Evolutionary conservation across 257 asterid species (phyloP), one percentile per base, ranked within the genome.

Genomic region (Solanum dulcamara): DNA sequence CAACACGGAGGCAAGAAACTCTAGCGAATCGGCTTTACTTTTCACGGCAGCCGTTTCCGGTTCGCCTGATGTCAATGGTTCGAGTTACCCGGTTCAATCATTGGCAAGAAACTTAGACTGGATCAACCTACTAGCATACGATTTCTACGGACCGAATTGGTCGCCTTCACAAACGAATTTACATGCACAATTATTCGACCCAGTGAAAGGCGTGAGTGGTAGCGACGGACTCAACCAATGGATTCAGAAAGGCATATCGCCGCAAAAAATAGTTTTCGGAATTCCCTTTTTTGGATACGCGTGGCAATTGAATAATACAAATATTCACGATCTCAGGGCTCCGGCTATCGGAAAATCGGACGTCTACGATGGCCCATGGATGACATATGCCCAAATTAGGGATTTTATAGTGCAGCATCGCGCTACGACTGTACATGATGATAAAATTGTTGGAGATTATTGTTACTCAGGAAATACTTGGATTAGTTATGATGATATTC

Each of bases 401-500:
- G n/a, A 64, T 64, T 64, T 64, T 64, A 64, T 64, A 64, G 35
- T 81, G 33, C 86, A 83, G 83, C 85, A 86, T 13, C 70, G 37
- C 0, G 91, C 88, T 0, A 17, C 87, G 0, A 7, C 24, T 0
- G 84, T 83, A 26, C 88, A 89, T 53, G 86, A 91, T 64, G 60
- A 71, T 10, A 87, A 89, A 4, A 17, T 84, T 14, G 92, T 88
- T 20, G 57, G 90, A 10, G 80, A 92, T 83, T 92, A 92, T 59
- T 90, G 92, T 83, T 90, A 86, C 38, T 32, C 91, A 2, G 94
- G 91, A 22, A 89, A 88, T 2, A 88, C 91, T 0, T 92, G 92
- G 94, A 90, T 92, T 4, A 91, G 94, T 1, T 92, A 83, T 30
- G 95, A 92, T 30, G 94, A 88, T 62, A 64, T 46, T 14, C 86